These are phyloP conservation scores for Chytriomyces confervae DNA, from an alignment of 192 early-diverging fungal species.

Conservation along the genomic window DNA sequence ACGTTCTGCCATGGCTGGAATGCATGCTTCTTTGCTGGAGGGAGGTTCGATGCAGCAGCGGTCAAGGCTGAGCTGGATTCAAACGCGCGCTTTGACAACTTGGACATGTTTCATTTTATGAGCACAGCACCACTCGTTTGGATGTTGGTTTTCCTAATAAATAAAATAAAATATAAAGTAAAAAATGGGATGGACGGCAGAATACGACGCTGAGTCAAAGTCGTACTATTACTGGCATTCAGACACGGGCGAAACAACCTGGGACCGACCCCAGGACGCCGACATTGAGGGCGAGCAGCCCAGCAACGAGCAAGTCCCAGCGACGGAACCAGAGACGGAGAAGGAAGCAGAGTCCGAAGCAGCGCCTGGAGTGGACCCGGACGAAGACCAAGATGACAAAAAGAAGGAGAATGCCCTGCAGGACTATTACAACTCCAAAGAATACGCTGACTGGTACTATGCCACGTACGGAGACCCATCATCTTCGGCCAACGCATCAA, in stretches of 20 bases:
- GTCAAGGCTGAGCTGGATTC: neutral
- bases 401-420: conserved; percentile 1
- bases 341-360: neutral
- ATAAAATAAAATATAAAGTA: neutral
- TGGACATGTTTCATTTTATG: too few relatives aligned
- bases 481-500: neutral
- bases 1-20: conserved; percentile 39
- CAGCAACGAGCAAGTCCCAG: neutral
- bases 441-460: conserved; percentile 34
- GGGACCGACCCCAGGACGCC: conserved; percentile 27
- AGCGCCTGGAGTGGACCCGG: neutral
- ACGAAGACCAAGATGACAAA: neutral
- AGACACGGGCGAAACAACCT: conserved; percentile 37
- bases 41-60: neutral
- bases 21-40: neutral
- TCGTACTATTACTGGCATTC: conserved; percentile 31
- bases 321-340: neutral
- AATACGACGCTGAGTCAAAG: neutral
- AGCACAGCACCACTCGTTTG: too few relatives aligned
- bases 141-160: neutral
- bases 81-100: too few relatives aligned
- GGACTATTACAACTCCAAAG: conserved; percentile 35
- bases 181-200: conserved; percentile 3
- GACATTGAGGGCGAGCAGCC: conserved; percentile 9
- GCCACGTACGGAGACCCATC: neutral